phyloP scores from a whole-genome alignment of 164 flowering plant species.

The Aristolochia fimbriata region DNA sequence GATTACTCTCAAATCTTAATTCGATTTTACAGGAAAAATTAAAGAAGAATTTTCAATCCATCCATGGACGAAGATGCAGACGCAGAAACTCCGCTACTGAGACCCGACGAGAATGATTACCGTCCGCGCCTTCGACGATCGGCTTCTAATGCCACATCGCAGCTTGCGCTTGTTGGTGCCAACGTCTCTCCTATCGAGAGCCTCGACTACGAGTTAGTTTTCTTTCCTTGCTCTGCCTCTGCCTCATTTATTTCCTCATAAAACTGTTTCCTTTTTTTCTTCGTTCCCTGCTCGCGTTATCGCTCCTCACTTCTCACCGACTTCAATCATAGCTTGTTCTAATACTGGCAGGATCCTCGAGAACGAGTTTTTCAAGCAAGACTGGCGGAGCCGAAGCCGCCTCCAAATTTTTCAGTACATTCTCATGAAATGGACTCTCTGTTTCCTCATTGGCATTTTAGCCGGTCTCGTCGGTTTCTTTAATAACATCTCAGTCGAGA shows the following conservation, averaged over 20 bases:
- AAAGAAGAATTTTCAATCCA: background rate
- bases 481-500: constrained; percentile 74
- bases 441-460: constrained; percentile 51
- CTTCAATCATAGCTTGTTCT: background rate
- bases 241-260: background rate
- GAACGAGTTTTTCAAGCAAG: constrained; percentile 76
- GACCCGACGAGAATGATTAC: background rate
- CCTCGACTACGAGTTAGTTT: constrained; percentile 71
- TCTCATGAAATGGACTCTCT: constrained; percentile 65
- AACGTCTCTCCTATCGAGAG: constrained; percentile 73
- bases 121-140: constrained; percentile 20
- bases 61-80: background rate
- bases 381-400: constrained; percentile 57
- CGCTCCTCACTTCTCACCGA: background rate
- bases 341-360: constrained; percentile 44
- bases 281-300: background rate
- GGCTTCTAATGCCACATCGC: constrained; percentile 46
- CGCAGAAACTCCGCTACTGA: background rate
- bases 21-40: background rate
- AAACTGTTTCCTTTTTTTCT: background rate
- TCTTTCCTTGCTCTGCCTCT: background rate
- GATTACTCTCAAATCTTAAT: too few species aligned
- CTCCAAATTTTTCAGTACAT: constrained; percentile 54
- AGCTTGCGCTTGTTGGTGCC: constrained; percentile 73
- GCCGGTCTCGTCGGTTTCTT: constrained; percentile 53